Evolutionary conservation across 2,329 filamentous ascomycete genomes (phyloP), one percentile per base, ranked within the genome.

Genomic region (Graphium sp.): DNA sequence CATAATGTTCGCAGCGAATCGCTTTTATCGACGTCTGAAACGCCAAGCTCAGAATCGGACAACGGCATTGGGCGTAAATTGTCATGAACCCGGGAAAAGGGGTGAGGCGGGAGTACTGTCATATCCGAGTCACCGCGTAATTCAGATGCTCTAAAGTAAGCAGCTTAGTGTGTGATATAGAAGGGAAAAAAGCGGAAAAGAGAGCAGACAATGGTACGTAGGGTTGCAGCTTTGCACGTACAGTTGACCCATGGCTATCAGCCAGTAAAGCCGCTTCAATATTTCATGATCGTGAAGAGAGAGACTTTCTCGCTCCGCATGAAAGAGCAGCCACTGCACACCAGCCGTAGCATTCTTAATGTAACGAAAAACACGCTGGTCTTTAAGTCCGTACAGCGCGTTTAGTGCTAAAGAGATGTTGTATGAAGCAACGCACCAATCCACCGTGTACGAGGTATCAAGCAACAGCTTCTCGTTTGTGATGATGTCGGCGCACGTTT

Each of bases 341-440:
- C 33, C 31, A 6, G 24, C 18, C 26, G 29, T 29, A 13, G 30
- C 22, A 6, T 35, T 28, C 23, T 26, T 33, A 6, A 39, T 18
- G 13, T 23, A 21, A 3, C 32, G 30, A 14, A 34, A 39, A 6
- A 24, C 23, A 16, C 23, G 26, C 5, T 17, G 24, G 23, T 39
- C 32, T 4, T 30, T 31, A 3, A 34, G 14, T 4, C 36, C 36
- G 18, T 32, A 24, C 21, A 39, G 23, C 18, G 37, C 30, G 6
- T 19, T 18, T 6, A 43, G 33, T 1, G 49, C 41, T 2, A 32
- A 39, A 4, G 44, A 42, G 4, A 53, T 31, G 20, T 53, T 49
- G 29, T 53, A 53, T 38, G 48, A 45, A 14, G 48, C 43, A 12
- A 49, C 41, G 33, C 48, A 50, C 37, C 47, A 51, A 25, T 53